Conservation (phyloP, 192 early-diverging fungal species). For the Obelidium mucronatum region DNA sequence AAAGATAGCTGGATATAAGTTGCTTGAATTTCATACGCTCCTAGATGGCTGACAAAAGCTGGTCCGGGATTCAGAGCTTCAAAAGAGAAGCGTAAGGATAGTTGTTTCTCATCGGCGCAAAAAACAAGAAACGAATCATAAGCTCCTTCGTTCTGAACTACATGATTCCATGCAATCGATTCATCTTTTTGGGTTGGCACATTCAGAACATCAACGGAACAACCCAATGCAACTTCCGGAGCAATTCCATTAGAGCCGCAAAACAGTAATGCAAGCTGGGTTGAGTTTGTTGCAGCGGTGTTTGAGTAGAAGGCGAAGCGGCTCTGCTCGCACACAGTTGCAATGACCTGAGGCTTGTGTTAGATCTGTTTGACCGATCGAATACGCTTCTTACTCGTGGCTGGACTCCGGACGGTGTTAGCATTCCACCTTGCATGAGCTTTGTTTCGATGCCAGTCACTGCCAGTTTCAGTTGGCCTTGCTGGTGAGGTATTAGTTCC, state of each 20-base stretch:
- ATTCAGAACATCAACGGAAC: background rate
- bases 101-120: background rate
- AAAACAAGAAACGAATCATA: slow-evolving; percentile 11
- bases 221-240: background rate
- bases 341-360: too few species aligned
- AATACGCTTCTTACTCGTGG: too few species aligned
- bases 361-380: too few species aligned
- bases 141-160: background rate
- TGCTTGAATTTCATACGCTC: slow-evolving; percentile 12
- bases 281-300: background rate
- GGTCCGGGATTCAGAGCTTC: background rate
- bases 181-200: background rate
- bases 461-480: too few species aligned
- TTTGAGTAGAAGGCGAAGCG: slow-evolving; percentile 1
- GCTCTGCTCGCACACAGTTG: slow-evolving; percentile 2
- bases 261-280: background rate
- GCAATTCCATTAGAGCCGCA: background rate
- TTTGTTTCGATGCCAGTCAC: too few species aligned
- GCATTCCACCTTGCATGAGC: too few species aligned
- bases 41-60: background rate
- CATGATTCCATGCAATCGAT: background rate
- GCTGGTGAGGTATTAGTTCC: too few species aligned
- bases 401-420: too few species aligned
- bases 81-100: background rate
- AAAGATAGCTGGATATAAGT: background rate